Evolutionary conservation across 495 filamentous ascomycete species (phyloP).

Genomic region (Umbilicaria muhlenbergii): DNA sequence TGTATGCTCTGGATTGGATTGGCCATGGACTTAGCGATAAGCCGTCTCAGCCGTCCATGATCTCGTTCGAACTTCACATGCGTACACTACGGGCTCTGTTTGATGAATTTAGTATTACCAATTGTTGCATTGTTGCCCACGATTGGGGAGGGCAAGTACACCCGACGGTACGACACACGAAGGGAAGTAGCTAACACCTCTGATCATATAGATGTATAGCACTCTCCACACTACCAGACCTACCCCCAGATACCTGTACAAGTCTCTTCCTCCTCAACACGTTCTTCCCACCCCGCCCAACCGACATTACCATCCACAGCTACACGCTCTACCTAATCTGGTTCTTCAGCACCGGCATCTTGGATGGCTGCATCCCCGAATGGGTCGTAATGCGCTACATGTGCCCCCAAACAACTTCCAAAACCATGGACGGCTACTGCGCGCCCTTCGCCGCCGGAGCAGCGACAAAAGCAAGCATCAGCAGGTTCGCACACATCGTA

Average conservation of each 20-base stretch:
- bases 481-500: not conserved
- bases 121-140: not conserved
- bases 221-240: not conserved
- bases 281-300: not conserved
- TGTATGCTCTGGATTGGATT: too few relatives aligned
- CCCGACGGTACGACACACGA: too few relatives aligned
- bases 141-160: not conserved
- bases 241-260: not conserved
- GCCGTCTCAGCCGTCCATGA: not conserved
- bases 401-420: not conserved
- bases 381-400: not conserved
- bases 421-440: not conserved
- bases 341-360: constrained; percentile 1
- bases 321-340: not conserved
- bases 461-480: not conserved
- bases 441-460: not conserved
- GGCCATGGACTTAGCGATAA: too few relatives aligned
- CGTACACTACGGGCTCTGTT: not conserved
- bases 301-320: not conserved
- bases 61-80: not conserved
- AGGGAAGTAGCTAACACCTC: not conserved
- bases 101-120: not conserved
- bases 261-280: not conserved
- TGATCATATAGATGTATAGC: not conserved
- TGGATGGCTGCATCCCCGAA: not conserved